Base-by-base conservation (phyloP, 164 flowering plant species). In the Aristolochia contorta region DNA sequence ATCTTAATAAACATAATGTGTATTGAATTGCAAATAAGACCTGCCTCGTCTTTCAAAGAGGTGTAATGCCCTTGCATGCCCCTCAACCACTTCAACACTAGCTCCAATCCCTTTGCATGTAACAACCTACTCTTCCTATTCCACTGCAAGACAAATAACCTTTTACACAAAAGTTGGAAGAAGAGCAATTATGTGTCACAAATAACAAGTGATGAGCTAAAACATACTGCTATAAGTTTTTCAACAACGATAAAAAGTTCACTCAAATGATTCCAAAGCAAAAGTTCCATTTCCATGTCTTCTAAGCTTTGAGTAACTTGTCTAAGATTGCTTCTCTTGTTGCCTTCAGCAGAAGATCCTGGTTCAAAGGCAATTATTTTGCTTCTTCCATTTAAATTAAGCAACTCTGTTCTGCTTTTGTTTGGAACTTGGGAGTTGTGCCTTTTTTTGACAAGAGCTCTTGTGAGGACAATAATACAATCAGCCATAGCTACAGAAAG, bases 401-500 rank as follows among this genome's bases (percentile, higher is more conserved):
- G 57, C 70, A 68, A 25, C 59, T 65, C 78, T 55, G 50, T 21
- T 66, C 57, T 68, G 23, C 56, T 57, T 37, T 37, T 37, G 48
- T 64, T 74, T 37, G 69, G 60, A 68, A 55, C 53, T 25, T 62
- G 72, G 59, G 77, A 65, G 49, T 12, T 45, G 8, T 41, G 27
- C 57, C 65, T 30, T 56, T 60, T 69, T 66, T 63, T 77, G 23
- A 79, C 73, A 47, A 85, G 68, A 66, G 84, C 86, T 66, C 68
- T 79, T 46, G 85, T 77, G 19, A 85, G 76, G 46, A 76, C 72
- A 58, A 87, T 54, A 53, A 76, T 66, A 65, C 94, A 87, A 69
- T 90, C 97, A 53, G 95, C 89, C 62, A 90, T 92, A 76, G 87
- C 76, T 27, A 83, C 71, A 33, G 92, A 63, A 72, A 90, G 89